phyloP scores from a whole-genome alignment of 2,329 filamentous ascomycete genomes.

The Colletotrichum eremochloae region DNA sequence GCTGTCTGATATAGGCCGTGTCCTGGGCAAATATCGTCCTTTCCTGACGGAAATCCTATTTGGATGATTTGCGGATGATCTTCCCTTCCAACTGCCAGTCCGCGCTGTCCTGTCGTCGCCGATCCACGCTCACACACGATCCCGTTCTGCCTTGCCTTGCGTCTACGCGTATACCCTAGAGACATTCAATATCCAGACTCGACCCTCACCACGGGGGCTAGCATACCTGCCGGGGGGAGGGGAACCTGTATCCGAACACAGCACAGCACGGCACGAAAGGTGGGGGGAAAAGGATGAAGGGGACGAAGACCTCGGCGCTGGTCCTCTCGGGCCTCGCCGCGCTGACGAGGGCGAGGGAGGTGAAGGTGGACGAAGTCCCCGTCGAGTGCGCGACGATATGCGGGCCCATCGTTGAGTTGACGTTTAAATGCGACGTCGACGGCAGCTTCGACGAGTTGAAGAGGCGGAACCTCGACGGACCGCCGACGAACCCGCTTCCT shows the following conservation, averaged over 20 bases:
- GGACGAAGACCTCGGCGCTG: slow-evolving; percentile 45
- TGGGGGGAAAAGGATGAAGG: slow-evolving; percentile 46
- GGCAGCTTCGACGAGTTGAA: slow-evolving; percentile 43
- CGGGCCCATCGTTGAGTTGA: slow-evolving; percentile 59
- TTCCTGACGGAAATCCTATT: neutral
- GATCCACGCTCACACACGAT: neutral
- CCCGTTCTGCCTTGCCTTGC: neutral
- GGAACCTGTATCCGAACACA: neutral
- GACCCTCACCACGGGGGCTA: no score
- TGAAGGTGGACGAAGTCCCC: slow-evolving; percentile 54
- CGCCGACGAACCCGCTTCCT: neutral
- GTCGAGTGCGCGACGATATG: slow-evolving; percentile 57
- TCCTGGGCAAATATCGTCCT: slow-evolving; percentile 3
- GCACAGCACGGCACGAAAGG: neutral
- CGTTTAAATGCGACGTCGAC: slow-evolving; percentile 51
- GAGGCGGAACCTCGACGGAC: slow-evolving; percentile 44
- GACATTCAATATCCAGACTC: neutral
- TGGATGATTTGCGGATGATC: slow-evolving; percentile 33
- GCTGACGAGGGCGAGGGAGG: slow-evolving; percentile 48
- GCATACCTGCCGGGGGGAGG: neutral
- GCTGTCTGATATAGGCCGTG: slow-evolving; percentile 35
- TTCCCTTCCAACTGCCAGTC: neutral
- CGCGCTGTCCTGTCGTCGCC: neutral
- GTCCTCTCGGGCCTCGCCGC: slow-evolving; percentile 49
- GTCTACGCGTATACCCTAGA: neutral